Evolutionary conservation across 257 asterid species (phyloP).

Genomic region (Capsicum pubescens): DNA sequence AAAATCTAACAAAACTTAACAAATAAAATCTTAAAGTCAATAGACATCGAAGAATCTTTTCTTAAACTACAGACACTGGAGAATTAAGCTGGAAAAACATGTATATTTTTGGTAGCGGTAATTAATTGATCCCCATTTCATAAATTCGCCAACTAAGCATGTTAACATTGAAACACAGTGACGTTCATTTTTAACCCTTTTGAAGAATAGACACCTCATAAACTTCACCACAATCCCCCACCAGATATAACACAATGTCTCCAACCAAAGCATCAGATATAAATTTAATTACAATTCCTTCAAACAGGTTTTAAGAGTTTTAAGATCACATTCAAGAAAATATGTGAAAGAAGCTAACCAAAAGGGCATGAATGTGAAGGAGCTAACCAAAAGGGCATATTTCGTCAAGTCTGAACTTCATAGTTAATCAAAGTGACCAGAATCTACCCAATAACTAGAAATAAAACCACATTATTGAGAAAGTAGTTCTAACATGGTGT

Average conservation of each 20-base stretch:
- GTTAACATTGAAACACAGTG: background rate
- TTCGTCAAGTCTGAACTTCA: background rate
- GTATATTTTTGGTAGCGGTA: background rate
- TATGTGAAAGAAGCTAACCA: background rate
- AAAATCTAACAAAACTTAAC: background rate
- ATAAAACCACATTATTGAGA: too few relatives aligned
- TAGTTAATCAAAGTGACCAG: background rate
- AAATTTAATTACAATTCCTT: background rate
- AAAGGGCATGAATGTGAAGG: too few relatives aligned
- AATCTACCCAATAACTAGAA: background rate
- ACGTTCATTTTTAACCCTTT: background rate
- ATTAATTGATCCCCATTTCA: background rate
- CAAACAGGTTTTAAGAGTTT: background rate
- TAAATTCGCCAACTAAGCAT: background rate
- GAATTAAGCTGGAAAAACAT: background rate
- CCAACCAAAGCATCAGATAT: conserved; percentile 20
- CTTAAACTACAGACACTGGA: background rate
- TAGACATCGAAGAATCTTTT: background rate
- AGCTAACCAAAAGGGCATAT: background rate
- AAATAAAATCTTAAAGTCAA: background rate
- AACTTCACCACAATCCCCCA: conserved; percentile 18
- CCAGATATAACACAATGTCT: conserved; percentile 13
- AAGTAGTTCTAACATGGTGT: background rate
- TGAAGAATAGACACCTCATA: background rate
- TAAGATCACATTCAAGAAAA: background rate